Conservation (phyloP, 164 flowering plant genomes). For the Chimonanthus praecox region DNA sequence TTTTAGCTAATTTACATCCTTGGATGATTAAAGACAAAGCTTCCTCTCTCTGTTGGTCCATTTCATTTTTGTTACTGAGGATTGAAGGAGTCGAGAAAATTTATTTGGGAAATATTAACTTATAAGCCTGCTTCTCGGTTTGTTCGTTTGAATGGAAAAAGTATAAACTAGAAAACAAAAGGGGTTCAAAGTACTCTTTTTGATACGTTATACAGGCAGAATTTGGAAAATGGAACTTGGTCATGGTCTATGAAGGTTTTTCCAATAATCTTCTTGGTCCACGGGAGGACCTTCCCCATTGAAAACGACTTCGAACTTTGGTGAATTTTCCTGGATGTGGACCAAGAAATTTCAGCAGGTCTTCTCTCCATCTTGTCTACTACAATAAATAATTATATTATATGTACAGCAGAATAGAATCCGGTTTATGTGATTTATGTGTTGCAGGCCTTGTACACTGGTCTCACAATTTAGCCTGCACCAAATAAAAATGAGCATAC, state of each 20-base stretch:
- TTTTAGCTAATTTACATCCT: slow-evolving; percentile 6
- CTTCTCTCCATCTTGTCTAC: too few species aligned
- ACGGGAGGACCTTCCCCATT: slow-evolving; percentile 2
- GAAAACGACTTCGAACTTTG: neutral
- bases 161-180: neutral
- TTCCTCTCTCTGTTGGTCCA: neutral
- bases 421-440: too few species aligned
- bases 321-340: neutral
- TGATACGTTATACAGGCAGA: neutral
- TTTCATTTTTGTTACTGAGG: neutral
- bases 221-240: neutral
- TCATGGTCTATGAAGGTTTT: neutral
- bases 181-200: neutral
- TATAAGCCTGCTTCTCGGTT: neutral
- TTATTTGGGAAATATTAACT: neutral
- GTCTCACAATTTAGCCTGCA: too few species aligned
- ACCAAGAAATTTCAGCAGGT: neutral
- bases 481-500: too few species aligned
- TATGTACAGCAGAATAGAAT: too few species aligned
- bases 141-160: neutral
- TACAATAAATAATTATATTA: too few species aligned
- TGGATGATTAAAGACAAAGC: neutral
- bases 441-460: too few species aligned
- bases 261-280: neutral
- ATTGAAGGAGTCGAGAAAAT: neutral